Evolutionary conservation across 2,329 filamentous ascomycete genomes (phyloP), one percentile per base, ranked within the genome.

Genomic region (Colletotrichum limetticola): DNA sequence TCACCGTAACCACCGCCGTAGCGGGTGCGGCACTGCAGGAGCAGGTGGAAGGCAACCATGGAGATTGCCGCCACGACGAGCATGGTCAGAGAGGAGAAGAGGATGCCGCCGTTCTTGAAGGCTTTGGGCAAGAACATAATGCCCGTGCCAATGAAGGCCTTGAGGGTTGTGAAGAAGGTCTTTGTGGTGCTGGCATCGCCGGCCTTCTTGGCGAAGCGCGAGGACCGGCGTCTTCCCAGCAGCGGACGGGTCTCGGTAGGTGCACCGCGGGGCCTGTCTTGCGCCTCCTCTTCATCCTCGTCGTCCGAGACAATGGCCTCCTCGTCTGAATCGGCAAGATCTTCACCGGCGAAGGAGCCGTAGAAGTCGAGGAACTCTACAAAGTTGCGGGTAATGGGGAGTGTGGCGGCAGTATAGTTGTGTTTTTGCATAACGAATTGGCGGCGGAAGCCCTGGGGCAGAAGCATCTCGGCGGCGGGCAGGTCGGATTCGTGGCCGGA

Each of bases 91-190:
- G 91, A 91, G 0, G 93, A 94, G 79, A 95, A 95, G 12, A 94
- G 84, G 64, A 95, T 91, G 28, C 93, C 93, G 46, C 93, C 93
- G 75, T 95, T 95, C 78, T 90, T 90, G 82, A 95, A 95, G 0
- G 93, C 93, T 79, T 94, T 95, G 59, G 93, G 93, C 57, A 95
- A 81, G 78, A 95, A 95, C 91, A 95, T 94, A 80, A 95, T 95
- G 74, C 93, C 93, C 0, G 93, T 95, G 60, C 93, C 93, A 63
- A 95, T 89, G 77, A 95, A 95, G 1, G 93, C 93, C 80, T 95
- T 95, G 64, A 95, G 84, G 11, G 95, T 85, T 0, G 93, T 95
- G 80, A 95, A 94, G 82, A 95, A 95, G 0, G 93, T 92, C 83
- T 94, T 93, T 52, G 88, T 83, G n/a, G 89, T 92, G 65, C 89